Evolutionary conservation across 768 basidiomycete species (phyloP).

Genomic region (Mycena sanguinolenta): DNA sequence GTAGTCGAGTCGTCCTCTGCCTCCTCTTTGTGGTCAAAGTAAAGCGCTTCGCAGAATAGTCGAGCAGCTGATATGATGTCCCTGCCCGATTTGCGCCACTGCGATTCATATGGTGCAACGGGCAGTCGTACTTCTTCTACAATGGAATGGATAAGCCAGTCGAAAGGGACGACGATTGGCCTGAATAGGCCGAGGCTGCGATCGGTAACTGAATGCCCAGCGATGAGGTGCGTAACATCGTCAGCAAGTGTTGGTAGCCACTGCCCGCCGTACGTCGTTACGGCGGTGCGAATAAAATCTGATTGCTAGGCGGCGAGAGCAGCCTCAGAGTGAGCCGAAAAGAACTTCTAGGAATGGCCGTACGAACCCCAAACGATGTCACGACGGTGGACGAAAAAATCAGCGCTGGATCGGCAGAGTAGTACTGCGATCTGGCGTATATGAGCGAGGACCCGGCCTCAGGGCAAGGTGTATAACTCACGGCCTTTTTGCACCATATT

Average conservation of each 20-base stretch:
- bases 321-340: background rate
- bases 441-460: background rate
- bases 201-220: too few relatives aligned
- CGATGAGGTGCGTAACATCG: too few relatives aligned
- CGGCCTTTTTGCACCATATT: background rate
- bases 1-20: background rate
- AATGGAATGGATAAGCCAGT: background rate
- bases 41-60: conserved; percentile 8
- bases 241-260: background rate
- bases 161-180: background rate
- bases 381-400: conserved; percentile 8
- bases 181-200: background rate
- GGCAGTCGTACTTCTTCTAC: background rate
- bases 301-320: too few relatives aligned
- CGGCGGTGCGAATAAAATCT: background rate
- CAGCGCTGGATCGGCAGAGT: conserved; percentile 10
- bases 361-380: background rate
- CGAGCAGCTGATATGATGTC: background rate
- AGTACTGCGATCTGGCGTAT: conserved; percentile 4
- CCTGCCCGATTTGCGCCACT: background rate
- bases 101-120: background rate
- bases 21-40: background rate
- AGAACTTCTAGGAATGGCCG: background rate
- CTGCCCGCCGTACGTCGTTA: background rate
- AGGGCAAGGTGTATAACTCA: background rate